Evolutionary conservation across 768 basidiomycete species (phyloP).

Genomic region (Russula sp.): DNA sequence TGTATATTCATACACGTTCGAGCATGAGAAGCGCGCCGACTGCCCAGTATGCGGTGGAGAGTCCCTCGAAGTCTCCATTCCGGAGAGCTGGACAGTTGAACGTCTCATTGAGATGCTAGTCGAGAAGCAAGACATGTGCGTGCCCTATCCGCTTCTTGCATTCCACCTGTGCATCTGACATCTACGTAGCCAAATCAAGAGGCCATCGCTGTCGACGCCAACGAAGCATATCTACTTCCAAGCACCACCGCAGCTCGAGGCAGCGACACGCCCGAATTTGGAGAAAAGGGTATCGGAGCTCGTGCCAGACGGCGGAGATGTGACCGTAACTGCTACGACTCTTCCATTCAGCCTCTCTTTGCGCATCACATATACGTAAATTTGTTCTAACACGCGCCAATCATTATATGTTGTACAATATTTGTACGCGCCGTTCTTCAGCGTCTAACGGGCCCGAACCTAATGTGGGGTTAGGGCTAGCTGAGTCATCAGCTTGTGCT

Average conservation of each 20-base stretch:
- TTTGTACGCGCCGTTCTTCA: background rate
- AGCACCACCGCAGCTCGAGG: constrained; percentile 86
- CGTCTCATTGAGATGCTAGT: constrained; percentile 80
- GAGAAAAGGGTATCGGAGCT: constrained; percentile 82
- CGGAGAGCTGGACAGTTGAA: constrained; percentile 73
- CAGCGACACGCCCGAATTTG: constrained; percentile 85
- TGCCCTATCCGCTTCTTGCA: constrained; percentile 14
- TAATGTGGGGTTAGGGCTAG: constrained; percentile 3
- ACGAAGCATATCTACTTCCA: constrained; percentile 84
- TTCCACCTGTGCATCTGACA: background rate
- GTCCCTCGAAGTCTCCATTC: constrained; percentile 65
- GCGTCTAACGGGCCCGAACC: background rate
- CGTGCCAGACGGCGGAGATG: constrained; percentile 65
- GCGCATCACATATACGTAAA: constrained; percentile 49
- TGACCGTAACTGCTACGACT: constrained; percentile 82
- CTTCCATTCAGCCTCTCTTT: constrained; percentile 83
- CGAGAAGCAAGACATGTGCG: constrained; percentile 88
- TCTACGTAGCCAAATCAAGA: constrained; percentile 82
- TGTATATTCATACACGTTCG: constrained; percentile 95
- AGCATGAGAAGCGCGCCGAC: constrained; percentile 86
- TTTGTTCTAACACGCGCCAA: background rate
- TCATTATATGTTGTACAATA: background rate
- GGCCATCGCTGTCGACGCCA: constrained; percentile 80
- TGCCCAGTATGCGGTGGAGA: constrained; percentile 98
- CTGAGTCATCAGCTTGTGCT: constrained; percentile 8